Base-by-base conservation (phyloP, 1,139 yeast genomes). In the Suhomyces ambrosiae region DNA sequence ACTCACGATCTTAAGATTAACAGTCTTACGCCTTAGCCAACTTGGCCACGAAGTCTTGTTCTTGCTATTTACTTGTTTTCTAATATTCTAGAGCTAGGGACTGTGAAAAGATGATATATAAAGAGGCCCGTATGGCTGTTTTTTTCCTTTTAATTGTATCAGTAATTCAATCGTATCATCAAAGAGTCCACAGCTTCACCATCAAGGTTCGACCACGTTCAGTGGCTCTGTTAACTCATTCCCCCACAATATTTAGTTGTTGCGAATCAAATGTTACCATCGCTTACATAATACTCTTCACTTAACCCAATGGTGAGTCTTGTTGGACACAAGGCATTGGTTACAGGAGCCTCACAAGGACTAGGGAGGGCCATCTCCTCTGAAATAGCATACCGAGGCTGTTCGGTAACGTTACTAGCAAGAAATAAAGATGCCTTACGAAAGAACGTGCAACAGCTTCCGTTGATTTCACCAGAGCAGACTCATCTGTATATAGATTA, bases 331-430 rank as follows among this genome's bases (percentile, higher is more conserved):
- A 70, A 65, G 23, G 89, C 87, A 0, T 48, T 84, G 4, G 63
- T 90, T 1, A 89, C 97, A 0, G 98, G 98, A 0, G 96, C 88
- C 0, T 86, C 96, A 0, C 66, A 79, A 47, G 97, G 97, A 0
- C 69, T 90, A 19, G 98, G 98, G 0, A 63, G 71, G 5, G 80
- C 81, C 0, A 75, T 90, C 12, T 82, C 92, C 0, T 53, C 61
- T 27, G 60, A 57, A 35, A 64, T 90, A 23, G 82, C 95, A 0
- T 34, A 49, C 0, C 56, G 73, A 30, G 96, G 96, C 1, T 76
- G 83, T 16, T 71, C 74, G 12, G 69, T 86, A 9, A 70, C 86
- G 0, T 58, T 86, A 12, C 50, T 87, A 7, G 81, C 95, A 0
- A 61, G 94, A 27, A 69, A 76, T 40, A 61, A 58, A 26, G 52